These are phyloP conservation scores for Moesziomyces globuligerus DNA, from an alignment of 1,284 basidiomycete genomes.

Conservation along the genomic window DNA sequence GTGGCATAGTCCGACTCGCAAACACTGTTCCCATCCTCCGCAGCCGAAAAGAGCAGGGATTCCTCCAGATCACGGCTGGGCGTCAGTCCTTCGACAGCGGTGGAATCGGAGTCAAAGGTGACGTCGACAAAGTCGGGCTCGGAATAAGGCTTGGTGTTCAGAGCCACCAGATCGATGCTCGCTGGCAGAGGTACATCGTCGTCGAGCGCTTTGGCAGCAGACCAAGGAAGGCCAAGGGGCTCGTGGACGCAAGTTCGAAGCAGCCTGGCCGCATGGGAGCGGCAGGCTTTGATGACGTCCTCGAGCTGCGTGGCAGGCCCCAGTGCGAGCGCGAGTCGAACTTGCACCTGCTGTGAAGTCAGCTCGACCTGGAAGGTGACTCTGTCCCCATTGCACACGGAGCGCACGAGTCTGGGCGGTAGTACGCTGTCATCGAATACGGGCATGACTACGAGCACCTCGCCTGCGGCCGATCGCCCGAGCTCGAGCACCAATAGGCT, in stretches of 20 bases:
- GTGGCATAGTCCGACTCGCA: constrained; percentile 13
- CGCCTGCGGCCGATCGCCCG: constrained; percentile 3
- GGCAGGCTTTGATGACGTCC: constrained; percentile 21
- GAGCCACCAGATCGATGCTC: not conserved
- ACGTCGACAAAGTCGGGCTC: constrained; percentile 16
- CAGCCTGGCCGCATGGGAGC: constrained; percentile 15
- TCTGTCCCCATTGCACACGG: constrained; percentile 2
- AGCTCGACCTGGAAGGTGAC: constrained; percentile 11
- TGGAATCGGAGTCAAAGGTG: constrained; percentile 37
- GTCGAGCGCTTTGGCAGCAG: constrained; percentile 22
- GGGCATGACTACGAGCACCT: constrained; percentile 28
- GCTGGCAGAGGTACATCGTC: not conserved
- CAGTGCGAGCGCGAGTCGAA: constrained; percentile 20
- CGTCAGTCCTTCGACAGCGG: constrained; percentile 15
- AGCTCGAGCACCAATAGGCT: constrained; percentile 31
- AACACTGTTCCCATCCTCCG: not conserved
- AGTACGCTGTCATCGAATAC: constrained; percentile 11
- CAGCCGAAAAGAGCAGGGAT: constrained; percentile 10
- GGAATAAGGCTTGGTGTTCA: constrained; percentile 5
- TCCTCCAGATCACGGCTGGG: constrained; percentile 5
- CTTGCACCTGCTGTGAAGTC: not conserved
- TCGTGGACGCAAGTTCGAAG: constrained; percentile 23
- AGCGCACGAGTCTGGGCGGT: constrained; percentile 12
- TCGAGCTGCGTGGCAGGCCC: constrained; percentile 13
- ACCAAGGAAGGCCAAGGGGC: constrained; percentile 33